These are phyloP conservation scores for Isoetes engelmannii DNA, from an alignment of 83 land plant species.

Conservation along the genomic window DNA sequence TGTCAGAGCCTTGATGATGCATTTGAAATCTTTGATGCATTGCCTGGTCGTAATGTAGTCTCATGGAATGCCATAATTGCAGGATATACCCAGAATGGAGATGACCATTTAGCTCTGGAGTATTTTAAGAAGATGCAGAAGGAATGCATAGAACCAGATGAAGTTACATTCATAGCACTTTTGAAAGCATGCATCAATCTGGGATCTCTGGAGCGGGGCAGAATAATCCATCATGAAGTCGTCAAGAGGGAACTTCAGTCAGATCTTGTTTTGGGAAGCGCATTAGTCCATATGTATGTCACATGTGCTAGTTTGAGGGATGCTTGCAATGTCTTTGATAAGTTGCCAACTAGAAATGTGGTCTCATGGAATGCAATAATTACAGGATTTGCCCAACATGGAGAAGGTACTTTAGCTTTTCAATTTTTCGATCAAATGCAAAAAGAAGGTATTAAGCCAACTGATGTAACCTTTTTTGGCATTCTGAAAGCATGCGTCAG, in stretches of 20 bases:
- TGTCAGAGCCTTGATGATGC: constrained; percentile 18
- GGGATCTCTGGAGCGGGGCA: constrained; percentile 17
- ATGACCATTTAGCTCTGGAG: constrained; percentile 12
- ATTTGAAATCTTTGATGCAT: constrained; percentile 14
- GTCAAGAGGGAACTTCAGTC: too few relatives aligned
- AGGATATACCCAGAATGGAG: constrained; percentile 17
- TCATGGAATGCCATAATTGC: constrained; percentile 28
- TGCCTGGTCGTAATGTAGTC: constrained; percentile 16
- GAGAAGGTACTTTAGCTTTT: constrained; percentile 34
- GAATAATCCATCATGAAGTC: not conserved
- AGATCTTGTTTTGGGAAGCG: too few relatives aligned
- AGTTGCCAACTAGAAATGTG: constrained; percentile 34
- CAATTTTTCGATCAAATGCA: constrained; percentile 33
- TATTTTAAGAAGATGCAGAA: constrained; percentile 18
- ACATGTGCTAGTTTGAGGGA: constrained; percentile 1
- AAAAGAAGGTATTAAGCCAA: constrained; percentile 27
- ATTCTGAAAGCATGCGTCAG: constrained; percentile 40
- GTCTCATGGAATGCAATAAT: constrained; percentile 58
- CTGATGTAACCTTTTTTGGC: constrained; percentile 40
- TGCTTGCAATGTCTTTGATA: constrained; percentile 35
- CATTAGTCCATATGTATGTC: too few relatives aligned
- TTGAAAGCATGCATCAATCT: constrained; percentile 21
- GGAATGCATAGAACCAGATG: constrained; percentile 14
- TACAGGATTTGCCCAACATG: constrained; percentile 36
- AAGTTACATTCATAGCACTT: constrained; percentile 8